A percentile compares a stretch with the other conserved stretches of the same genome.
Conservation (phyloP, 2,329 filamentous ascomycete species). For the Cordyceps javanica region DNA sequence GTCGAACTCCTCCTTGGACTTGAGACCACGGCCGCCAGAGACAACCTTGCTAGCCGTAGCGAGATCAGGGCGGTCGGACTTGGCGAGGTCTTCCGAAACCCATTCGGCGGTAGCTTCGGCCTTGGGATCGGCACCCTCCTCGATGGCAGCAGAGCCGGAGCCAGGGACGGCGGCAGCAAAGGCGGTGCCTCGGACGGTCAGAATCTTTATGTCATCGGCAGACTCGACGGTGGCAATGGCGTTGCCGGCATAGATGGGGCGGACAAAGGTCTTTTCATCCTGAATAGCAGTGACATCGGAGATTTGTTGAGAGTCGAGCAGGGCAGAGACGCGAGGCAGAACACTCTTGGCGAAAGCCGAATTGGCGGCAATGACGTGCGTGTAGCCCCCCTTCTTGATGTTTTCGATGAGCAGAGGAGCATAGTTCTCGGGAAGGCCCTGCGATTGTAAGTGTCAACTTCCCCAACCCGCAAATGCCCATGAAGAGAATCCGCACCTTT, state of each 20-base stretch:
- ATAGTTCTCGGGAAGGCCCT: conserved; percentile 90
- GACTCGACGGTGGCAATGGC: conserved; percentile 95
- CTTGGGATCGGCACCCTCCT: conserved; percentile 81
- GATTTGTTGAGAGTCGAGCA: conserved; percentile 88
- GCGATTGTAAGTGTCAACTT: conserved; percentile 11
- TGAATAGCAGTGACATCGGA: conserved; percentile 87
- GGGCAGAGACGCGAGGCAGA: conserved; percentile 81
- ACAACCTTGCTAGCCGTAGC: conserved; percentile 86
- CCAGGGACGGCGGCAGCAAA: conserved; percentile 71
- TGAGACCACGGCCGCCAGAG: conserved; percentile 87
- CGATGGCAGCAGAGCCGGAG: conserved; percentile 68
- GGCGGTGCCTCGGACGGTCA: conserved; percentile 89
- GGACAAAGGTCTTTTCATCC: conserved; percentile 87
- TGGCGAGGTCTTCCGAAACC: conserved; percentile 88
- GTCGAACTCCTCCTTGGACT: conserved; percentile 98
- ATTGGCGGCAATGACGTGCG: conserved; percentile 84
- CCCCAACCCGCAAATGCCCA: neutral
- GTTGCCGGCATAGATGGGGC: conserved; percentile 96
- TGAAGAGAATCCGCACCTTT: conserved; percentile 54
- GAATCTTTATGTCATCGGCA: conserved; percentile 73
- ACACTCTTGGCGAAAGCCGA: conserved; percentile 96
- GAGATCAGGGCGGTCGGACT: conserved; percentile 90
- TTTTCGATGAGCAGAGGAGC: conserved; percentile 93
- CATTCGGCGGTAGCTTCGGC: conserved; percentile 69
- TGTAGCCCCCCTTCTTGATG: conserved; percentile 91